Evolutionary conservation across 768 basidiomycete genomes (phyloP).

Genomic region (Lepiota subincarnata): DNA sequence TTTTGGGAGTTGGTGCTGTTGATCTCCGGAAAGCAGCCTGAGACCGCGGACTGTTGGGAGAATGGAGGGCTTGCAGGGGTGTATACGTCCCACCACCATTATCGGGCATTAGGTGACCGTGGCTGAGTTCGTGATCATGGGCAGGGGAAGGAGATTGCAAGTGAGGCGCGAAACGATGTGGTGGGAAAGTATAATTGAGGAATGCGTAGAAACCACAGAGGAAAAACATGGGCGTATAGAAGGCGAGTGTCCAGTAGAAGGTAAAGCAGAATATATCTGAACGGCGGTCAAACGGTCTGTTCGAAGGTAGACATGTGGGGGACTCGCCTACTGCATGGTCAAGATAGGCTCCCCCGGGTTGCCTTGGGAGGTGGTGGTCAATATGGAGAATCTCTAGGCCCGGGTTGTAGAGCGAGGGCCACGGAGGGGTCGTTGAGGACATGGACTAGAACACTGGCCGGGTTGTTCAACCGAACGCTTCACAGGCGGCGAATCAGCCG

Average conservation of each 20-base stretch:
- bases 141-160: background rate
- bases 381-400: conserved; percentile 46
- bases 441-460: background rate
- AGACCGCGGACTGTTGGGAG: conserved; percentile 7
- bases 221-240: conserved; percentile 48
- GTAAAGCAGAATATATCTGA: conserved; percentile 51
- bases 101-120: background rate
- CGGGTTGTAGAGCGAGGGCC: conserved; percentile 51
- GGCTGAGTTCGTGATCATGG: background rate
- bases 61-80: conserved; percentile 9
- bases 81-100: conserved; percentile 13
- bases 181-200: conserved; percentile 48
- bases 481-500: too few species aligned
- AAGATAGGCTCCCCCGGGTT: conserved; percentile 40
- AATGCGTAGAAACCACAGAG: conserved; percentile 47
- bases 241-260: conserved; percentile 47
- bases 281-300: background rate
- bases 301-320: background rate
- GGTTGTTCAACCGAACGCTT: too few species aligned
- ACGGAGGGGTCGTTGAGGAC: conserved; percentile 25
- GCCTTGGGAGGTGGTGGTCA: conserved; percentile 32
- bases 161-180: conserved; percentile 15
- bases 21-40: conserved; percentile 18
- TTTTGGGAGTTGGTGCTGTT: conserved; percentile 15
- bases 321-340: conserved; percentile 33